Percentiles rank a stretch among this genome's conserved stretches.
phyloP scores from a whole-genome alignment of 2,329 filamentous ascomycete genomes.

The Anthostomella pinea region DNA sequence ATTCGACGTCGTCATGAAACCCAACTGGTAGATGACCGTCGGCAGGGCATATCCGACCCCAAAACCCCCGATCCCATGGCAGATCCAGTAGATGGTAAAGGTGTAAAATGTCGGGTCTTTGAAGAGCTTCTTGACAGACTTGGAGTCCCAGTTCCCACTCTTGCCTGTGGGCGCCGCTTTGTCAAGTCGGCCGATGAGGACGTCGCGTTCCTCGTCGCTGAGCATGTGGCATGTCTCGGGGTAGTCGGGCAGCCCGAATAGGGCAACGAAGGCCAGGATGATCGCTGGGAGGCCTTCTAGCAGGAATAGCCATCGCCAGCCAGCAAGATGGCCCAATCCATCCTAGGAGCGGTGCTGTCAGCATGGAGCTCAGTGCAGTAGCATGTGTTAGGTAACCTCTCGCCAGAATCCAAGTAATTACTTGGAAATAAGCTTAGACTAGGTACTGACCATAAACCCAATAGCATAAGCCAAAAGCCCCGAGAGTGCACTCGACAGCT shows the following conservation, averaged over 20 bases:
- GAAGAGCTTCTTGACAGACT: constrained; percentile 29
- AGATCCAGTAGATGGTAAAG: constrained; percentile 39
- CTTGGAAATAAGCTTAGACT: too few relatives aligned
- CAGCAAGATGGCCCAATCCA: constrained; percentile 29
- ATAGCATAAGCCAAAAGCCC: constrained; percentile 37
- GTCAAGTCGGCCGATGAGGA: constrained; percentile 27
- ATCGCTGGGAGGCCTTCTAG: constrained; percentile 36
- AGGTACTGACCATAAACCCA: constrained; percentile 32
- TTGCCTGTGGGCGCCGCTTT: constrained; percentile 29
- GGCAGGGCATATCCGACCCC: constrained; percentile 39
- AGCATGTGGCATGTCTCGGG: constrained; percentile 31
- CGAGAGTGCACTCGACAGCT: constrained; percentile 33
- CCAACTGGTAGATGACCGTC: constrained; percentile 42
- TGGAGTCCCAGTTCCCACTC: constrained; percentile 33
- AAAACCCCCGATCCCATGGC: constrained; percentile 41
- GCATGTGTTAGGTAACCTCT: too few relatives aligned
- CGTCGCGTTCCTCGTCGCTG: constrained; percentile 25
- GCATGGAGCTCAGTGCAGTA: not conserved
- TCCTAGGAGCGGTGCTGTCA: constrained; percentile 16
- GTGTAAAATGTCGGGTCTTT: constrained; percentile 36
- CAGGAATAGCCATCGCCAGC: constrained; percentile 39
- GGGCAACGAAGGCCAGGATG: constrained; percentile 27
- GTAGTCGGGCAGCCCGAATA: constrained; percentile 33
- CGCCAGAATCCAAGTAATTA: too few relatives aligned
- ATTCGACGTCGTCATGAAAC: constrained; percentile 38